Evolutionary conservation across 2,329 filamentous ascomycete genomes (phyloP), one percentile per base, ranked within the genome.

Genomic region (Aspergillus transmontanensis): DNA sequence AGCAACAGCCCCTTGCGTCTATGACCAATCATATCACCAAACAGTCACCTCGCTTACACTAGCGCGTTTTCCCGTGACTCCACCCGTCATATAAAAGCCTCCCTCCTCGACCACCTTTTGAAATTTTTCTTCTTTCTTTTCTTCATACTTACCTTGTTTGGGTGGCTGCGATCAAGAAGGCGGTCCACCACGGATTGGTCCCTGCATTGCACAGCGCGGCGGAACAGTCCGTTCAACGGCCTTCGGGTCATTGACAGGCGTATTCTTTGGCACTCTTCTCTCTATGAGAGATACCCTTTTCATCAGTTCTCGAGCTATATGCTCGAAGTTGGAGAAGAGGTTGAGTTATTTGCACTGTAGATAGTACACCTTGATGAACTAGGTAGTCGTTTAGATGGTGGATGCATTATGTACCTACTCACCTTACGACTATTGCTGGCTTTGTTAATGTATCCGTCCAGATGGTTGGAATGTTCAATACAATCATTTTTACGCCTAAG

Each of bases 201-300:
- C 82, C 83, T 85, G 80, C 83, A 85, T 85, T 85, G 83, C 83
- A 85, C 83, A 85, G 71, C 82, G 83, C 78, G 83, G 83, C 72
- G 82, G 80, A 80, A 77, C 81, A 74, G 69, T 77, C 68, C 73
- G 76, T 81, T 79, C 79, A 82, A 80, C 77, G 79, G 79, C 76
- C 72, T 83, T 80, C 79, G 80, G 80, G 78, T 76, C 75, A 79
- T 78, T 80, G 75, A 77, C 74, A 77, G 77, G 80, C 78, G 78
- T 73, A 82, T 82, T 82, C 81, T 83, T 83, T 83, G 81, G 78
- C 81, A 57, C 60, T 69, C 63, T 68, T 53, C 28, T 53, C 50
- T 53, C 50, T 12, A 6, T 2, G 28, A 53, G 50, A 34, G 50
- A 54, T 34, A 32, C 12, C 50, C 69, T 76, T 77, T 77, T 77